phyloP scores from a whole-genome alignment of 495 filamentous ascomycete species.

The Hypomontagnella submonticulosa region DNA sequence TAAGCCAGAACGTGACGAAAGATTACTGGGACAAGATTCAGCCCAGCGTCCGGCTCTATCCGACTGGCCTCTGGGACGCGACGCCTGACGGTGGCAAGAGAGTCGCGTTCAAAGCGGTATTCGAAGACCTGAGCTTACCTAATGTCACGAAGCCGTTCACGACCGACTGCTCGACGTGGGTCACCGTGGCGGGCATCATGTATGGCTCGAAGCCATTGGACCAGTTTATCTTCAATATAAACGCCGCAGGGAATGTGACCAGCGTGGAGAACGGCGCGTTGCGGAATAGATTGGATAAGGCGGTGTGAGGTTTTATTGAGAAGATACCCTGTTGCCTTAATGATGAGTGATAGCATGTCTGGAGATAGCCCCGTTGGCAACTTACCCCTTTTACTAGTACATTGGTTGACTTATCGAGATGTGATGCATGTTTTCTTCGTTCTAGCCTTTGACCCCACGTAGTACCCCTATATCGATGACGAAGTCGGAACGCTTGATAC shows the following conservation, averaged over 20 bases:
- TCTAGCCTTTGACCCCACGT: too few species aligned
- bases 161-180: conserved; percentile 55
- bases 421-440: too few species aligned
- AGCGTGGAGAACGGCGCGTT: conserved; percentile 54
- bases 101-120: conserved; percentile 56
- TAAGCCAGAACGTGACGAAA: conserved; percentile 42
- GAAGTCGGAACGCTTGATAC: too few species aligned
- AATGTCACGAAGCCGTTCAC: conserved; percentile 44
- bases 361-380: too few species aligned
- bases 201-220: conserved; percentile 54
- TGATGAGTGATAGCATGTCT: not conserved
- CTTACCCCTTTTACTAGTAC: too few species aligned
- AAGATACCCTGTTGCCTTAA: not conserved
- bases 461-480: too few species aligned
- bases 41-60: conserved; percentile 54
- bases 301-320: conserved; percentile 27
- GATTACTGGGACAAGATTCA: conserved; percentile 38
- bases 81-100: conserved; percentile 46
- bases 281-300: conserved; percentile 49
- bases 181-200: conserved; percentile 49
- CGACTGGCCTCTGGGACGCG: conserved; percentile 51
- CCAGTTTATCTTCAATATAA: conserved; percentile 58
- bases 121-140: conserved; percentile 50
- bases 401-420: too few species aligned
- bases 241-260: conserved; percentile 47